Evolutionary conservation across 495 filamentous ascomycete genomes (phyloP).

Genomic region (Cladorrhinum samala): DNA sequence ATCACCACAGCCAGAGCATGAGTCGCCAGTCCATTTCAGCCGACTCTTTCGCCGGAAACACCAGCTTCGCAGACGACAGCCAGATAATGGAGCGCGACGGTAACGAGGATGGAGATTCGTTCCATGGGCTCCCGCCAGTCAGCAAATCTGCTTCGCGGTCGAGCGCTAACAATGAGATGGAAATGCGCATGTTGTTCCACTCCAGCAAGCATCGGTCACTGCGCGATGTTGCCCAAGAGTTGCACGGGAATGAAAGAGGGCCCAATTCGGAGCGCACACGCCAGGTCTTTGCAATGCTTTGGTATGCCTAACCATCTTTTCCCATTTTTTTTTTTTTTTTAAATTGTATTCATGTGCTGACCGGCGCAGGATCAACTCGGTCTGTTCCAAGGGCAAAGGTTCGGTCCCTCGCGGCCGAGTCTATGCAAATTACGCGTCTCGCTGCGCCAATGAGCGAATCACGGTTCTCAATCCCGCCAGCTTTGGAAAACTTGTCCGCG

Average conservation of each 20-base stretch:
- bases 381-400: conserved; percentile 71
- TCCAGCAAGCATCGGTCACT: conserved; percentile 68
- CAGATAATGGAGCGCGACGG: conserved; percentile 63
- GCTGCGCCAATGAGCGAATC: conserved; percentile 86
- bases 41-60: conserved; percentile 50
- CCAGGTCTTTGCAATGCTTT: conserved; percentile 96
- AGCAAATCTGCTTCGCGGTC: conserved; percentile 58
- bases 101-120: conserved; percentile 57
- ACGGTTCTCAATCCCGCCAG: conserved; percentile 92
- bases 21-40: conserved; percentile 45
- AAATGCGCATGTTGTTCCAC: conserved; percentile 77
- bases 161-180: conserved; percentile 81
- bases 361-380: conserved; percentile 66
- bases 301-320: conserved; percentile 68
- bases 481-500: conserved; percentile 93
- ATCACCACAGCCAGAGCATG: conserved; percentile 45
- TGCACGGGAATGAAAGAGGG: conserved; percentile 53
- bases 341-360: conserved; percentile 15
- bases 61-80: conserved; percentile 61
- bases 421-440: conserved; percentile 85
- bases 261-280: conserved; percentile 90
- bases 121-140: conserved; percentile 43
- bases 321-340: too few relatives aligned
- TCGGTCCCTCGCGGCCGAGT: conserved; percentile 89
- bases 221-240: conserved; percentile 75